A percentile compares a stretch with the other conserved stretches of the same genome.
Conservation (phyloP, 495 filamentous ascomycete genomes). For the Trichoderma reesei region DNA sequence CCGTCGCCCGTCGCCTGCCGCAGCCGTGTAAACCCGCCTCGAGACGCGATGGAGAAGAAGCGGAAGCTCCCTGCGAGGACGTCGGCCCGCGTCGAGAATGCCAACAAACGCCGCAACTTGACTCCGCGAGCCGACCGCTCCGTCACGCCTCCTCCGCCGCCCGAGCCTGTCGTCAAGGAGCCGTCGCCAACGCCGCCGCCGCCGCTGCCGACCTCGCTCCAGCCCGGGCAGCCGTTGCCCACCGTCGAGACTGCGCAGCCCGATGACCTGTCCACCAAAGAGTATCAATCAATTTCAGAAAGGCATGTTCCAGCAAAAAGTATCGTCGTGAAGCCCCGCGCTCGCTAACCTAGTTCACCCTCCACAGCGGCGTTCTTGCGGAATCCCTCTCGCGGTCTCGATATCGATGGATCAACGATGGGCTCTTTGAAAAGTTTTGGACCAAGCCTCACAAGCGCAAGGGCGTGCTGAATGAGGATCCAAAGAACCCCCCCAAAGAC, state of each 20-base stretch:
- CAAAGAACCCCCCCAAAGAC: constrained; percentile 73
- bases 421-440: constrained; percentile 89
- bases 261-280: constrained; percentile 48
- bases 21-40: constrained; percentile 3
- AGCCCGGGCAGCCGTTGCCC: constrained; percentile 58
- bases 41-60: constrained; percentile 41
- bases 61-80: constrained; percentile 47
- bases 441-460: constrained; percentile 79
- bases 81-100: constrained; percentile 39
- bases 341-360: neutral
- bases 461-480: constrained; percentile 55
- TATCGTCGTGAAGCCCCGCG: constrained; percentile 22
- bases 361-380: constrained; percentile 65
- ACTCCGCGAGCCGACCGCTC: constrained; percentile 32
- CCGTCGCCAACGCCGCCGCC: constrained; percentile 32
- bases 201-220: constrained; percentile 49
- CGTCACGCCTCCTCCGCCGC: constrained; percentile 18
- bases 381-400: constrained; percentile 78
- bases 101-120: constrained; percentile 38
- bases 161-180: constrained; percentile 19
- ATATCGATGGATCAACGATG: constrained; percentile 78
- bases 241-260: constrained; percentile 61
- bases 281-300: constrained; percentile 76
- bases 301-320: constrained; percentile 37
- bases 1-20: constrained; percentile 8